Evolutionary conservation across 164 flowering plant genomes (phyloP).

Genomic region (Buxus sempervirens): DNA sequence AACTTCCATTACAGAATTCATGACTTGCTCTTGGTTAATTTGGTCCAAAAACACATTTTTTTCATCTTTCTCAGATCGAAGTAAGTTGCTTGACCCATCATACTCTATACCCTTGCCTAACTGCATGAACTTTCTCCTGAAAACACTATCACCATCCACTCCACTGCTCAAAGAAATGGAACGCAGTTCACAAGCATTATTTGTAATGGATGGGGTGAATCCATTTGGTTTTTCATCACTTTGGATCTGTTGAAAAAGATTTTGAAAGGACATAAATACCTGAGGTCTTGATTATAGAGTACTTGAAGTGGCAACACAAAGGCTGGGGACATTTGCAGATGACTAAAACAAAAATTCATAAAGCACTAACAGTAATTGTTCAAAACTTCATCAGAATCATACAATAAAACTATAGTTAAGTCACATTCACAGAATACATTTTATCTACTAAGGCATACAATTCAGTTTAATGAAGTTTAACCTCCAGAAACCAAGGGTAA

Average conservation of each 20-base stretch:
- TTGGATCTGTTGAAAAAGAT: slow-evolving; percentile 31
- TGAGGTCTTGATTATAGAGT: background rate
- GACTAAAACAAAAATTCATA: no score
- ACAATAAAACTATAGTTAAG: no score
- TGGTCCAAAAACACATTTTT: slow-evolving; percentile 26
- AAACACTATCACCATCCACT: slow-evolving; percentile 27
- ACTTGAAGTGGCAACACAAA: background rate
- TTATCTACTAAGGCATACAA: no score
- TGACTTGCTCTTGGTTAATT: slow-evolving; percentile 50
- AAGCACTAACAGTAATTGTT: no score
- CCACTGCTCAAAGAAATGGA: slow-evolving; percentile 30
- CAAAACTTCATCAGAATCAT: no score
- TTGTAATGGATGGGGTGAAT: slow-evolving; percentile 19
- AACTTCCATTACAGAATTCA: slow-evolving; percentile 30
- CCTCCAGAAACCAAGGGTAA: no score
- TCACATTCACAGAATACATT: no score
- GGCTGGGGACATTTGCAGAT: no score
- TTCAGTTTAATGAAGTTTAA: no score
- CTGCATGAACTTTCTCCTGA: slow-evolving; percentile 33
- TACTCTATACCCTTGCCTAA: slow-evolving; percentile 24
- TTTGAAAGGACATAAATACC: slow-evolving; percentile 3
- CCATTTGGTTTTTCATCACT: slow-evolving; percentile 43
- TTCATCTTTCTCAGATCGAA: slow-evolving; percentile 29
- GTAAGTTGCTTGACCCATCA: slow-evolving; percentile 25
- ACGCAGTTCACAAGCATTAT: slow-evolving; percentile 24